Conservation (phyloP, 441 rosid species). For the Theobroma grandiflorum region DNA sequence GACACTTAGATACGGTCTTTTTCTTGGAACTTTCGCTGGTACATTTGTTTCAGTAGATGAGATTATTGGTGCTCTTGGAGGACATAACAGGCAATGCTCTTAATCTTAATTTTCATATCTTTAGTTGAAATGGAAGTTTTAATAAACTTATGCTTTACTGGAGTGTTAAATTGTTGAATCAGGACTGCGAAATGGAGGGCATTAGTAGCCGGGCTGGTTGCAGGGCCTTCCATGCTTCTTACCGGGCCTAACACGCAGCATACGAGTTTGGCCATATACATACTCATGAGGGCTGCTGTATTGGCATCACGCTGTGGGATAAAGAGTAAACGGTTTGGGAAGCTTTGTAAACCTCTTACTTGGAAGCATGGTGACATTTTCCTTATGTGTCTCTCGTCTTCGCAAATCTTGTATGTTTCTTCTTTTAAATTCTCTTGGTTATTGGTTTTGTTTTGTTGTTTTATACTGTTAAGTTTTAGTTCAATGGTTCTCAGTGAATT, state of each 20-base stretch:
- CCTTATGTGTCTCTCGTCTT: conserved; percentile 96
- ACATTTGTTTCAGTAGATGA: conserved; percentile 86
- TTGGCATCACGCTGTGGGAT: conserved; percentile 94
- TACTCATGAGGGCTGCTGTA: conserved; percentile 93
- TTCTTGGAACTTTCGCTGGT: conserved; percentile 94
- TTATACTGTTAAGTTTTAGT: neutral
- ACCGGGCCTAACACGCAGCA: conserved; percentile 86
- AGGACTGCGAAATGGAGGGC: conserved; percentile 94
- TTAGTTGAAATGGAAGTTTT: conserved; percentile 17
- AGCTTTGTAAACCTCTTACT: conserved; percentile 85
- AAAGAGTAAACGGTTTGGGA: conserved; percentile 82
- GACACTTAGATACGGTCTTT: conserved; percentile 86
- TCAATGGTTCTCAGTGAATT: neutral
- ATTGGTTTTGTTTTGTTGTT: neutral
- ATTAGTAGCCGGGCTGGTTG: conserved; percentile 82
- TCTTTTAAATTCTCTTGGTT: conserved; percentile 4
- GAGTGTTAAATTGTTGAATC: conserved; percentile 26
- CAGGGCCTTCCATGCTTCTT: conserved; percentile 95
- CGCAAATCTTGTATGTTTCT: conserved; percentile 80
- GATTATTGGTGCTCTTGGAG: conserved; percentile 69
- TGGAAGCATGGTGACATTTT: conserved; percentile 97
- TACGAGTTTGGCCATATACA: conserved; percentile 84
- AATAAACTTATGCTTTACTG: conserved; percentile 26
- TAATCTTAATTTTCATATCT: conserved; percentile 6
- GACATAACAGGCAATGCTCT: conserved; percentile 70